Conservation (phyloP, 2,329 filamentous ascomycete genomes). For the Pochonia chlamydosporia region DNA sequence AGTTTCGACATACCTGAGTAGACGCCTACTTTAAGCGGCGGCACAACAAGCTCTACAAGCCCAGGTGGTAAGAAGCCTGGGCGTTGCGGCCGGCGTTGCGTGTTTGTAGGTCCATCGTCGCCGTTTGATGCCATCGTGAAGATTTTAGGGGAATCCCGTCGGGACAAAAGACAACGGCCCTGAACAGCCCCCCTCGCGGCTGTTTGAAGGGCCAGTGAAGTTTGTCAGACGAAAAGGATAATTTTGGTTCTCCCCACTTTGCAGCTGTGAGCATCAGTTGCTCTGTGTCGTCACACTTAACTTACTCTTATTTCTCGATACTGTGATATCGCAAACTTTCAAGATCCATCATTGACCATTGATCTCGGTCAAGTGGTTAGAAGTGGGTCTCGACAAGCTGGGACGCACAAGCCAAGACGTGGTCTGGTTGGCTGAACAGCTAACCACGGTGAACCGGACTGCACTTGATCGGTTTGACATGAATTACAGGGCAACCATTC, state of each 20-base stretch:
- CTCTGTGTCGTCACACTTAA: too few species aligned
- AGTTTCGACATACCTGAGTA: conserved; percentile 41
- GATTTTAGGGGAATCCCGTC: neutral
- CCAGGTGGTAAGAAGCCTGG: conserved; percentile 36
- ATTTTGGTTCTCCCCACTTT: too few species aligned
- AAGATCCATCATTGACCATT: too few species aligned
- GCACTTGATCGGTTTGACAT: too few species aligned
- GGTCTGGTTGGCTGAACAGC: neutral
- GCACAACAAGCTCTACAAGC: conserved; percentile 37
- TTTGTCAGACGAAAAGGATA: too few species aligned
- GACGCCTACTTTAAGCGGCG: conserved; percentile 54
- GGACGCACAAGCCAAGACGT: conserved; percentile 3
- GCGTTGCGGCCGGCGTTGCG: conserved; percentile 17
- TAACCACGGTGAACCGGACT: too few species aligned
- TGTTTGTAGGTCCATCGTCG: conserved; percentile 13
- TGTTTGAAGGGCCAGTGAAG: neutral
- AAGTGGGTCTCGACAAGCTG: conserved; percentile 2
- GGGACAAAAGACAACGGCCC: neutral
- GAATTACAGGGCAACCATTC: neutral
- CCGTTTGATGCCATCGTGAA: conserved; percentile 12
- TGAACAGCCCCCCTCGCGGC: neutral
- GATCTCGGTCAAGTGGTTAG: neutral
- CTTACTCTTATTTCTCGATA: too few species aligned
- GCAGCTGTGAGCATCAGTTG: too few species aligned
- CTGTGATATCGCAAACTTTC: too few species aligned